A percentile compares a stretch with the other conserved stretches of the same genome.
Evolutionary conservation across 345 rosid species (phyloP).

Genomic region (Linum tenue): DNA sequence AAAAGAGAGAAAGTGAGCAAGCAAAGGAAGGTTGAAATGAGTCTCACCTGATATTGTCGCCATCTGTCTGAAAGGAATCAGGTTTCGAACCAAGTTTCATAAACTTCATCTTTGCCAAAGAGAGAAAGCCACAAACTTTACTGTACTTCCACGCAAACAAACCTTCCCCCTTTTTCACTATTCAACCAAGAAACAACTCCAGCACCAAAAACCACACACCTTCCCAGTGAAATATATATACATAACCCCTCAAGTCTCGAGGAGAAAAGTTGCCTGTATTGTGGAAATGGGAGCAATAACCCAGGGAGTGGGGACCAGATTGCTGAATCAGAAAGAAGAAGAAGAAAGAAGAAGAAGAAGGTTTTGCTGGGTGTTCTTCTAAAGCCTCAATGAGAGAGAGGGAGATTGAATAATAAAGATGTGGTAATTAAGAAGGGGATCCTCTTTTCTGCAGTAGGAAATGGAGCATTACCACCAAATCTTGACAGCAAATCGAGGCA

Average conservation of each 20-base stretch:
- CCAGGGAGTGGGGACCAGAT: constrained; percentile 60
- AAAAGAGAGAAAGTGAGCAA: constrained; percentile 1
- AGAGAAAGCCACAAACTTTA: constrained; percentile 15
- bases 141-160: constrained; percentile 12
- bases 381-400: constrained; percentile 31
- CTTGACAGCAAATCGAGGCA: constrained; percentile 47
- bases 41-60: constrained; percentile 37
- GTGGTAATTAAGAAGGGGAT: no score
- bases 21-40: constrained; percentile 4
- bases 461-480: constrained; percentile 30
- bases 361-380: constrained; percentile 14
- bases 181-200: constrained; percentile 15
- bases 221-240: constrained; percentile 22
- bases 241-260: constrained; percentile 21
- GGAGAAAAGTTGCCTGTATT: constrained; percentile 24
- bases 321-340: constrained; percentile 11
- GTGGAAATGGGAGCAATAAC: constrained; percentile 23
- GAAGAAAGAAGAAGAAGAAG: constrained; percentile 13
- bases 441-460: background rate
- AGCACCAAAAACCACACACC: constrained; percentile 23
- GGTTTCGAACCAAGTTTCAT: constrained; percentile 92
- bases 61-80: constrained; percentile 55
- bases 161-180: constrained; percentile 7
- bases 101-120: constrained; percentile 61
- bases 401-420: constrained; percentile 20